Conservation (phyloP, 257 asterid genomes). For the Mitragyna speciosa region DNA sequence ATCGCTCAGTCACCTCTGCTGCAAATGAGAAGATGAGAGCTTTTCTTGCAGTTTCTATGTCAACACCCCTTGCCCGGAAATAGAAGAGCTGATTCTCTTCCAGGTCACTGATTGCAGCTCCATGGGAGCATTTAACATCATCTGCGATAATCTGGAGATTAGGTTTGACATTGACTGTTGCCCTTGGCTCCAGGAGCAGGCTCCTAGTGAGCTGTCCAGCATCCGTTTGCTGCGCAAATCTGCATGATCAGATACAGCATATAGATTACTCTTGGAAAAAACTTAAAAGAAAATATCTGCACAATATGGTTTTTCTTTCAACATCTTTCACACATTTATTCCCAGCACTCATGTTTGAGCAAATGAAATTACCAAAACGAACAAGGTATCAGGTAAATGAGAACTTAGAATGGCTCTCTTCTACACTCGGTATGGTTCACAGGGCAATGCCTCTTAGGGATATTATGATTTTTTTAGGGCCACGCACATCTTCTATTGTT, state of each 20-base stretch:
- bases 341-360: background rate
- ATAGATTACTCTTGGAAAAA: background rate
- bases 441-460: background rate
- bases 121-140: conserved; percentile 90
- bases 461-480: too few relatives aligned
- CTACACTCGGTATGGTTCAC: background rate
- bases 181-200: conserved; percentile 39
- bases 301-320: background rate
- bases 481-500: too few relatives aligned
- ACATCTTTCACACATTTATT: background rate
- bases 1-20: conserved; percentile 68
- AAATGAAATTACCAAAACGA: background rate
- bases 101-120: conserved; percentile 92
- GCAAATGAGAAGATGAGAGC: conserved; percentile 86
- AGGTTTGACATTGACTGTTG: conserved; percentile 84
- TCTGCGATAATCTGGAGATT: conserved; percentile 94
- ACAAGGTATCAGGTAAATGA: background rate
- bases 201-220: conserved; percentile 55
- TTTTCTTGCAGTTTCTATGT: conserved; percentile 62
- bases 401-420: background rate
- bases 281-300: background rate
- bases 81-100: conserved; percentile 81
- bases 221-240: conserved; percentile 94
- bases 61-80: conserved; percentile 87
- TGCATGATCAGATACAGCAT: conserved; percentile 27